Evolutionary conservation across 331 rosid species (phyloP).

Genomic region (Telfairia occidentalis): DNA sequence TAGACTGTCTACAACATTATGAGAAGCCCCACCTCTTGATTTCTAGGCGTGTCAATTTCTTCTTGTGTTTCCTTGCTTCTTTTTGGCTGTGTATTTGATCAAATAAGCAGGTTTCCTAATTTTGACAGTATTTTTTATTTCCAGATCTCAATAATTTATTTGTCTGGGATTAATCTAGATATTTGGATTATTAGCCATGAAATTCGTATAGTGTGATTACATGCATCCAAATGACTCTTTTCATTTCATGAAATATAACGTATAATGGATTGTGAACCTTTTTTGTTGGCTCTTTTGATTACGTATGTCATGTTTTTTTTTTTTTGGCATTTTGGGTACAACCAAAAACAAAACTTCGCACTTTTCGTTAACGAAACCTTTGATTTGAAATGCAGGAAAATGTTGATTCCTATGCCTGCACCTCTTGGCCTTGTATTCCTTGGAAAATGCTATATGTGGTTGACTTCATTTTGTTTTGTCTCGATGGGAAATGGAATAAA

Average conservation of each 20-base stretch:
- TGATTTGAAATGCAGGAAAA: constrained; percentile 53
- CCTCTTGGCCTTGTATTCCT: constrained; percentile 66
- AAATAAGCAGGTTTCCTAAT: not conserved
- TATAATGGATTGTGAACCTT: not conserved
- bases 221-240: not conserved
- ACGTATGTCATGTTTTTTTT: not conserved
- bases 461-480: constrained; percentile 77
- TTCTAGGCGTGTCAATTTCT: not conserved
- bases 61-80: not conserved
- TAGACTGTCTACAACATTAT: not conserved
- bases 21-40: not conserved
- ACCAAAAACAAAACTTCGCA: not conserved
- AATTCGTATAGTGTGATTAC: not conserved
- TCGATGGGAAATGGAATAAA: constrained; percentile 87
- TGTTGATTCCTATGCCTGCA: constrained; percentile 68
- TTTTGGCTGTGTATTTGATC: not conserved
- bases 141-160: not conserved
- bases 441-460: constrained; percentile 54
- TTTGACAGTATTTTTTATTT: not conserved
- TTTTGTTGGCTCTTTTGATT: not conserved
- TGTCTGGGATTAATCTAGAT: not conserved
- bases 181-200: not conserved
- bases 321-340: not conserved
- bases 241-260: not conserved
- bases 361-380: not conserved